These are phyloP conservation scores for Fusarium sp. DNA, from an alignment of 2,329 filamentous ascomycete genomes.

Conservation along the genomic window DNA sequence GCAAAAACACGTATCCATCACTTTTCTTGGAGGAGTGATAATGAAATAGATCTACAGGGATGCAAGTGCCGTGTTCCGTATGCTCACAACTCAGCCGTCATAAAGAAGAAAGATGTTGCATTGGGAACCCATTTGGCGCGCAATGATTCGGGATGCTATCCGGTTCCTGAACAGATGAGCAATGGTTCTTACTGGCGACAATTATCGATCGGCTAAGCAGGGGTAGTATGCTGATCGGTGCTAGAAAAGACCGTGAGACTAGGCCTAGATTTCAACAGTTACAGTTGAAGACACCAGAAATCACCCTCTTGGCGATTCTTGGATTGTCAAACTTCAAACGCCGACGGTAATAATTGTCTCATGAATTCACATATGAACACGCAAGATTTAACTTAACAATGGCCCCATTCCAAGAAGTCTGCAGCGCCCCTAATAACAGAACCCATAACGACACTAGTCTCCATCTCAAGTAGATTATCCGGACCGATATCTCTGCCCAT, in stretches of 20 bases:
- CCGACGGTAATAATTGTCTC: background rate
- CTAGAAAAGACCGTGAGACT: background rate
- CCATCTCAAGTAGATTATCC: background rate
- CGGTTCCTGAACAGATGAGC: background rate
- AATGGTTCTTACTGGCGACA: background rate
- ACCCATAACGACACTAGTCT: background rate
- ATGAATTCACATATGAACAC: background rate
- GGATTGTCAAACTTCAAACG: background rate
- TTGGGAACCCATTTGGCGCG: background rate
- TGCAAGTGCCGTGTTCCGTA: background rate
- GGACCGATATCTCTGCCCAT: background rate
- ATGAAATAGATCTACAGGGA: background rate
- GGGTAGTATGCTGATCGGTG: background rate
- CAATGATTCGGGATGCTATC: background rate
- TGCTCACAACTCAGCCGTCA: too few species aligned
- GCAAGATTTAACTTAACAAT: background rate
- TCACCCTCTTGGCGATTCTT: background rate
- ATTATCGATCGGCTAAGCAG: background rate
- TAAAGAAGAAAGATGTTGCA: background rate
- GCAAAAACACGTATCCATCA: background rate
- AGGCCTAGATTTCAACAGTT: background rate
- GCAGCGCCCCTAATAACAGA: background rate
- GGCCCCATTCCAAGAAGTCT: background rate
- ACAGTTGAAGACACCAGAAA: background rate
- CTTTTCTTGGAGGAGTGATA: background rate